Conservation (phyloP, 1,284 basidiomycete genomes). For the Ceratobasidium sp. region DNA sequence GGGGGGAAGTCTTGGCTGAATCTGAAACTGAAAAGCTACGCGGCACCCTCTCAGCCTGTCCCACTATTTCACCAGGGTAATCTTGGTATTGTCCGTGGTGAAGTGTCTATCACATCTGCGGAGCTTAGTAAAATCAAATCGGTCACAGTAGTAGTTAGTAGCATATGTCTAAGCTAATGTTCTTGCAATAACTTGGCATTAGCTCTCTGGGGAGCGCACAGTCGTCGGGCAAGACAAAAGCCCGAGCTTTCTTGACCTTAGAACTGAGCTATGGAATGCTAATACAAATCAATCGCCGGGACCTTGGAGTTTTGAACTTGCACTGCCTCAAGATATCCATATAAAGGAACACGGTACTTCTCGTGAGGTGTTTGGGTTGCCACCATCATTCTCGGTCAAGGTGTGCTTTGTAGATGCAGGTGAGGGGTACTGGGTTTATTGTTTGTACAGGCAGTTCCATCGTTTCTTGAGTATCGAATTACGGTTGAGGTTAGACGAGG, state of each 20-base stretch:
- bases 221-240: constrained; percentile 34
- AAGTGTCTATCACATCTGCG: neutral
- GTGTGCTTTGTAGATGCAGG: neutral
- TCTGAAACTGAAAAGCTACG: constrained; percentile 8
- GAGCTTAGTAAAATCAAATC: constrained; percentile 16
- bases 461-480: constrained; percentile 21
- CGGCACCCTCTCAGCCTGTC: constrained; percentile 5
- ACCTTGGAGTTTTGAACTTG: constrained; percentile 6
- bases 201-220: constrained; percentile 22
- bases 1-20: neutral
- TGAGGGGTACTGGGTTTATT: neutral
- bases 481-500: constrained; percentile 8
- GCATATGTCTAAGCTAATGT: neutral
- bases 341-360: neutral
- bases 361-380: neutral
- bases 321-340: neutral
- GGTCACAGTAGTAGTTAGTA: constrained; percentile 14
- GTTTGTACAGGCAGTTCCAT: neutral
- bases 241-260: constrained; percentile 14
- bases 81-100: constrained; percentile 10
- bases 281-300: neutral
- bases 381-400: constrained; percentile 30
- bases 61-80: constrained; percentile 17
- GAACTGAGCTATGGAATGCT: constrained; percentile 26
- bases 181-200: neutral